These are phyloP conservation scores for Strigomonas culicis DNA, from an alignment of 208 protist species.

Conservation along the genomic window DNA sequence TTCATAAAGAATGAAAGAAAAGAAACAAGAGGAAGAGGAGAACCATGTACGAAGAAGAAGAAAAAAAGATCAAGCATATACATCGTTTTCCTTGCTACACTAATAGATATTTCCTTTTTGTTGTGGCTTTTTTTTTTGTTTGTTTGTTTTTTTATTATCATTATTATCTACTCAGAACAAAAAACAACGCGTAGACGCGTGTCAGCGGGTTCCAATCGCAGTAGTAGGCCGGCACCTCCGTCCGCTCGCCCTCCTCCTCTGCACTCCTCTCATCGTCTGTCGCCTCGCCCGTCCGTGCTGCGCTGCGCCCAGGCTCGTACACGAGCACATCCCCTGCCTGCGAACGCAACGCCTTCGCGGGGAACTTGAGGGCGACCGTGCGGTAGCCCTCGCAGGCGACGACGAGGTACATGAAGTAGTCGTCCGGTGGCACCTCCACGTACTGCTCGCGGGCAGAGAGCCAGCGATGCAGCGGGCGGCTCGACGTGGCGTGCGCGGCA, in stretches of 20 bases:
- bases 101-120: conserved; percentile 2
- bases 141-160: conserved; percentile 17
- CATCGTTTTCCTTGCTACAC: background rate
- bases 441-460: conserved; percentile 76
- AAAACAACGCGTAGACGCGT: conserved; percentile 72
- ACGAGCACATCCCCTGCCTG: background rate
- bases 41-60: background rate
- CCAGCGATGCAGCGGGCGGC: conserved; percentile 79
- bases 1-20: conserved; percentile 7
- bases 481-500: conserved; percentile 8
- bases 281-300: background rate
- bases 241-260: conserved; percentile 14
- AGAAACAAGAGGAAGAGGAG: conserved; percentile 7
- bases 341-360: conserved; percentile 25
- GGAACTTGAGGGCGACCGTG: conserved; percentile 78
- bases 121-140: background rate
- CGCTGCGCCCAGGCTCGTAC: background rate
- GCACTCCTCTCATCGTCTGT: background rate
- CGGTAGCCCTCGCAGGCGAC: conserved; percentile 86
- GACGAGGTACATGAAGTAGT: conserved; percentile 72
- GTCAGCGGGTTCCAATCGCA: conserved; percentile 65
- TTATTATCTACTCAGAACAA: conserved; percentile 55
- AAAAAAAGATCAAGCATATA: background rate
- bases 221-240: conserved; percentile 30
- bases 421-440: conserved; percentile 48